Evolutionary conservation across 2,329 filamentous ascomycete genomes (phyloP).

Genomic region (Diaporthe longicolla): DNA sequence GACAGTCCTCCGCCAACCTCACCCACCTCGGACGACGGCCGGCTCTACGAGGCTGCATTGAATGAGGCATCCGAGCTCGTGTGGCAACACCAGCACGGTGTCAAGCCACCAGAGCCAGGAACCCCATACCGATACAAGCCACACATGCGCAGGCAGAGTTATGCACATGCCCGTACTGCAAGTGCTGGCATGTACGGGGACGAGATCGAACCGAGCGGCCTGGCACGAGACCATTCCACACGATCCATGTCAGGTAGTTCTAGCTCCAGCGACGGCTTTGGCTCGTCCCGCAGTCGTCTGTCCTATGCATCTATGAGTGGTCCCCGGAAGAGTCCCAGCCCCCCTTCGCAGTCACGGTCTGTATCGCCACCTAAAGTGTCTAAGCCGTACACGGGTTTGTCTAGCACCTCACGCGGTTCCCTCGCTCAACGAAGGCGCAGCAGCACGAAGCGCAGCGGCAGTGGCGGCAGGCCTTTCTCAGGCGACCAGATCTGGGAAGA

Average conservation of each 20-base stretch:
- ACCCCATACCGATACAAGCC: slow-evolving; percentile 77
- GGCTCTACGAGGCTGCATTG: slow-evolving; percentile 78
- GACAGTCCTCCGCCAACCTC: slow-evolving; percentile 58
- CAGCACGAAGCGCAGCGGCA: slow-evolving; percentile 78
- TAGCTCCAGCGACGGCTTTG: slow-evolving; percentile 60
- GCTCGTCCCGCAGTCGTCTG: slow-evolving; percentile 51
- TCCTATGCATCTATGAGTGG: slow-evolving; percentile 43
- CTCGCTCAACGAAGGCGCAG: slow-evolving; percentile 69
- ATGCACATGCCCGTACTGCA: slow-evolving; percentile 75
- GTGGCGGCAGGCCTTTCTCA: slow-evolving; percentile 79
- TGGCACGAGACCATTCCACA: slow-evolving; percentile 58
- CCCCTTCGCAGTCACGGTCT: slow-evolving; percentile 51
- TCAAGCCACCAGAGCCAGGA: slow-evolving; percentile 68
- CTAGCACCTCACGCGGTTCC: slow-evolving; percentile 53
- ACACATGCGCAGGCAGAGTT: slow-evolving; percentile 79
- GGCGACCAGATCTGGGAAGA: slow-evolving; percentile 93
- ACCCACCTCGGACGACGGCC: slow-evolving; percentile 63
- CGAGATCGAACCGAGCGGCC: slow-evolving; percentile 61
- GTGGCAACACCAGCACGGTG: slow-evolving; percentile 79
- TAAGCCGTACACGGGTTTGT: slow-evolving; percentile 60
- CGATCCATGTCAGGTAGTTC: slow-evolving; percentile 64
- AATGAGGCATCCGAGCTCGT: slow-evolving; percentile 85
- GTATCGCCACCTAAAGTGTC: slow-evolving; percentile 47
- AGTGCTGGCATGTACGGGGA: slow-evolving; percentile 67
- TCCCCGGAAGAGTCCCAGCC: slow-evolving; percentile 40